phyloP scores from a whole-genome alignment of 2,329 filamentous ascomycete species.

The Purpureocillium lavendulum region DNA sequence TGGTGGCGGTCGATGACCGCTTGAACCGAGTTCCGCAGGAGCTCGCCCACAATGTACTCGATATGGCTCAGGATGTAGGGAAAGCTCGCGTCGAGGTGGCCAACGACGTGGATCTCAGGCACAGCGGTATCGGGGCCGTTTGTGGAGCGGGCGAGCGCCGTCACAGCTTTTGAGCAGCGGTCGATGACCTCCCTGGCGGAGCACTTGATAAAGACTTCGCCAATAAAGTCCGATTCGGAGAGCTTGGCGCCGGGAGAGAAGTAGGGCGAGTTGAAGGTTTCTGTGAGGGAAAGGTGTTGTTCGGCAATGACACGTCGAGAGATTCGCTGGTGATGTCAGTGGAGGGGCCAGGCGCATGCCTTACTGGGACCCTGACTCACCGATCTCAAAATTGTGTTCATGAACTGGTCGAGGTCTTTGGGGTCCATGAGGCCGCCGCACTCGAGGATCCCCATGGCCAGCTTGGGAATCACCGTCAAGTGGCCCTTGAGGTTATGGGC shows the following conservation, averaged over 20 bases:
- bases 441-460: conserved; percentile 91
- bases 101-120: conserved; percentile 74
- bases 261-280: conserved; percentile 86
- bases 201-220: conserved; percentile 90
- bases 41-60: conserved; percentile 94
- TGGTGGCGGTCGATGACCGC: conserved; percentile 72
- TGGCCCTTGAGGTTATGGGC: conserved; percentile 76
- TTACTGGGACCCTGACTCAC: conserved; percentile 37
- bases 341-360: not conserved
- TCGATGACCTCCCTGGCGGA: conserved; percentile 84
- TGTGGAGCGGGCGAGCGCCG: conserved; percentile 63
- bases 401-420: conserved; percentile 81
- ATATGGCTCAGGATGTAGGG: conserved; percentile 94
- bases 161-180: conserved; percentile 69
- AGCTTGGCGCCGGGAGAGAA: conserved; percentile 76
- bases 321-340: conserved; percentile 55
- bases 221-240: conserved; percentile 74
- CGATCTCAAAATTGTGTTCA: conserved; percentile 87
- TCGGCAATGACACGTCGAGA: conserved; percentile 94
- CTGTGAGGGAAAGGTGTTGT: conserved; percentile 89
- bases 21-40: conserved; percentile 90
- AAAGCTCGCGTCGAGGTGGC: conserved; percentile 83
- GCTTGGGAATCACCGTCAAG: conserved; percentile 83
- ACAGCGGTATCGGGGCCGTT: conserved; percentile 65
- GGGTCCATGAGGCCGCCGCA: conserved; percentile 75